phyloP scores from a whole-genome alignment of 106 monocot species.

The Phalaenopsis equestris region DNA sequence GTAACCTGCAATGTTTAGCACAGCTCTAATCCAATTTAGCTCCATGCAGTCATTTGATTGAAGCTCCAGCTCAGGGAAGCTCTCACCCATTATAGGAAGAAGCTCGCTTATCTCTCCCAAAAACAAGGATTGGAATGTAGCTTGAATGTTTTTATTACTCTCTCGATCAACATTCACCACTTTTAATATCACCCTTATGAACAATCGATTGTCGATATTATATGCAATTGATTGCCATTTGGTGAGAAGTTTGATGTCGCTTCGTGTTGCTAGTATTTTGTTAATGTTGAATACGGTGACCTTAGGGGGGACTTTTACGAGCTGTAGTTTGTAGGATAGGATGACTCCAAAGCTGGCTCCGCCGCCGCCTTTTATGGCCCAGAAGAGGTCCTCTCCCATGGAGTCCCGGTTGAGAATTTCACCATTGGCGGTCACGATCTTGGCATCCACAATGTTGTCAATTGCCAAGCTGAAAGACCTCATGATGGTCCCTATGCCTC shows the following conservation, averaged over 20 bases:
- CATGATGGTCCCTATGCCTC: constrained; percentile 32
- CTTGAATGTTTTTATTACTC: neutral
- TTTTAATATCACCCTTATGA: neutral
- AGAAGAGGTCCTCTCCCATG: constrained; percentile 68
- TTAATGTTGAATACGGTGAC: neutral
- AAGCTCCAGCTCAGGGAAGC: constrained; percentile 26
- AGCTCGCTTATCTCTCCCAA: constrained; percentile 24
- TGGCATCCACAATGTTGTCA: constrained; percentile 39
- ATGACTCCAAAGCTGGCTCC: constrained; percentile 50
- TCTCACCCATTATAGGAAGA: constrained; percentile 8
- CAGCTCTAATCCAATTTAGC: constrained; percentile 39
- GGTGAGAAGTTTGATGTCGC: neutral
- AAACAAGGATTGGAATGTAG: constrained; percentile 22
- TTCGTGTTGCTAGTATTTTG: neutral
- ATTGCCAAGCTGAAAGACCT: constrained; percentile 27
- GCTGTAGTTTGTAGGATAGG: constrained; percentile 26
- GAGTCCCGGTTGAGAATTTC: constrained; percentile 16
- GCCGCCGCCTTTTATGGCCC: constrained; percentile 58
- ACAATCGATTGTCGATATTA: neutral
- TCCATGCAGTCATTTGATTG: constrained; percentile 23
- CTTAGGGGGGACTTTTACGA: constrained; percentile 32
- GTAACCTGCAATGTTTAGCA: neutral
- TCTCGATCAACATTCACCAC: neutral
- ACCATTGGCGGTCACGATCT: constrained; percentile 22
- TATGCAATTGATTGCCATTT: neutral